A percentile compares a stretch with the other conserved stretches of the same genome.
Conservation (phyloP, 306 rosid genomes). For the Rosa rugosa region DNA sequence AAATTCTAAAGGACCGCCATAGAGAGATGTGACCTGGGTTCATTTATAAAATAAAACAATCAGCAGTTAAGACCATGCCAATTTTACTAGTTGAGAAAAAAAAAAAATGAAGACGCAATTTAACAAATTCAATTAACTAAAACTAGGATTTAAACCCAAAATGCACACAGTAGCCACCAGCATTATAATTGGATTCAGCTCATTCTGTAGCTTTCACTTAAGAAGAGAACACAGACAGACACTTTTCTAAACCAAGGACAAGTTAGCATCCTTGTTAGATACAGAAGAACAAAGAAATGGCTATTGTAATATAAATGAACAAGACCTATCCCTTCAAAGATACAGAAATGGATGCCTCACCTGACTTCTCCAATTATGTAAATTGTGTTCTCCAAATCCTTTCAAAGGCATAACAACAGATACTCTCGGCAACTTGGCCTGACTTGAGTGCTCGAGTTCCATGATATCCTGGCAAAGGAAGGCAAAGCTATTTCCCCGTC, state of each 20-base stretch:
- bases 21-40: constrained; percentile 88
- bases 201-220: too few relatives aligned
- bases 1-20: constrained; percentile 94
- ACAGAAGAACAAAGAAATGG: neutral
- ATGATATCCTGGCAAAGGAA: constrained; percentile 74
- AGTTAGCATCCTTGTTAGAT: neutral
- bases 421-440: constrained; percentile 75
- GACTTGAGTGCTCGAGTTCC: constrained; percentile 86
- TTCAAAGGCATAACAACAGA: constrained; percentile 89
- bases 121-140: too few relatives aligned
- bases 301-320: too few relatives aligned
- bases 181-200: too few relatives aligned
- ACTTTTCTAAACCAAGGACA: too few relatives aligned
- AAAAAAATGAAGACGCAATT: too few relatives aligned
- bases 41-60: constrained; percentile 24
- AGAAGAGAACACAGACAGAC: too few relatives aligned
- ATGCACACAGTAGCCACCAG: too few relatives aligned
- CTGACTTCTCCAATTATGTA: constrained; percentile 96
- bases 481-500: constrained; percentile 66
- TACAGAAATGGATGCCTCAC: constrained; percentile 30
- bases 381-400: constrained; percentile 98
- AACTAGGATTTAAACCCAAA: too few relatives aligned
- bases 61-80: too few relatives aligned
- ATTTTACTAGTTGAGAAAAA: too few relatives aligned
- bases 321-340: too few relatives aligned